These are phyloP conservation scores for Coemansia biformis DNA, from an alignment of 192 early-diverging fungal species.

Conservation along the genomic window DNA sequence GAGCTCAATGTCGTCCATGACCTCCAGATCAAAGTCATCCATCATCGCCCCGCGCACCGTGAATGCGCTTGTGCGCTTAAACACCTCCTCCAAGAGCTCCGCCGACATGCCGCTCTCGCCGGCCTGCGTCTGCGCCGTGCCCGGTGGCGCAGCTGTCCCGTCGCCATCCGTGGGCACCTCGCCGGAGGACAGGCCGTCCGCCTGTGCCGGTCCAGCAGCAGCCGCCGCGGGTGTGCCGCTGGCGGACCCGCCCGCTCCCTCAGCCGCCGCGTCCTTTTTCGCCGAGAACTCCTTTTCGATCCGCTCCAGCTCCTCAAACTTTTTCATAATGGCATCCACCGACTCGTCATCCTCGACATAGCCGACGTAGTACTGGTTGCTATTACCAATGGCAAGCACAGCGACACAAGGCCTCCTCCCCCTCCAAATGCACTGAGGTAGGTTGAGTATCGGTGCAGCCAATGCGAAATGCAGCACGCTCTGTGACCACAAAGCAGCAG, in stretches of 20 bases:
- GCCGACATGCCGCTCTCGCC: conserved; percentile 54
- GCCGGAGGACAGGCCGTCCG: no score
- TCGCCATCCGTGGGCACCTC: no score
- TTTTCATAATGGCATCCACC: conserved; percentile 95
- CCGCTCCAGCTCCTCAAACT: conserved; percentile 91
- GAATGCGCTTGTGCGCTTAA: conserved; percentile 84
- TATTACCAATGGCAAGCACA: no score
- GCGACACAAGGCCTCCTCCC: no score
- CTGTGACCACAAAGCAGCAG: no score
- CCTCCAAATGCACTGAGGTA: no score
- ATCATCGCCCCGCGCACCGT: conserved; percentile 54
- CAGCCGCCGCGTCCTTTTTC: conserved; percentile 20
- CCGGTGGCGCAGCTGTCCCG: no score
- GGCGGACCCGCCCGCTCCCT: no score
- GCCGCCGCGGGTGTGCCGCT: no score
- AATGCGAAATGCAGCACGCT: background rate
- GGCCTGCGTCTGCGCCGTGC: background rate
- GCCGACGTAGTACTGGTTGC: conserved; percentile 77
- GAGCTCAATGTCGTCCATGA: conserved; percentile 60
- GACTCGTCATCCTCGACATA: conserved; percentile 97
- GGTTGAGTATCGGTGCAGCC: background rate
- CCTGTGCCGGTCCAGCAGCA: no score
- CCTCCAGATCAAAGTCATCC: conserved; percentile 43
- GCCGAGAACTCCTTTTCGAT: conserved; percentile 75
- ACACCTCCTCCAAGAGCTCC: conserved; percentile 85